Base-by-base conservation (phyloP, 306 rosid genomes). In the Vigna nakashimae region DNA sequence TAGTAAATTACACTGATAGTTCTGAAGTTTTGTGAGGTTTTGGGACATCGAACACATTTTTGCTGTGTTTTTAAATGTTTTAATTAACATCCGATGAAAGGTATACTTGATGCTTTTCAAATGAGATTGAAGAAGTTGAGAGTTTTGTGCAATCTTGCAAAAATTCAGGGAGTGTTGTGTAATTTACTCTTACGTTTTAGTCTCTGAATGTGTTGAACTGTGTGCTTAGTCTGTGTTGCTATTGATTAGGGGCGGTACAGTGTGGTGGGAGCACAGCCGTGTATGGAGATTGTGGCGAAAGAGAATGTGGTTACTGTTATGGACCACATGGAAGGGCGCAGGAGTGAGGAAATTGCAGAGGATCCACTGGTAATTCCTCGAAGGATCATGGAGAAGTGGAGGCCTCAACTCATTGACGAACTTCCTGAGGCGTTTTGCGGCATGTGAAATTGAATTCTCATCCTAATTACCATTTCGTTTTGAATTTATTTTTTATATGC, bases 401-500 rank as follows among this genome's bases (percentile, higher is more conserved):
- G 55, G 56, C 99, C 98, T 22, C 98, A 92, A 71, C 92, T 89
- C 73, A 60, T 90, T 15, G 98, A 92, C 74, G 96, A 86, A 77
- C 98, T 95, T 76, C 98, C 98, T 0, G 97, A 95, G 66, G 98
- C 98, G 43, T 95, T 95, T 86, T 91, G 97, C 82, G 98, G 98
- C 91, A 84, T 70, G 75, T 82, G 6, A 72, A 48, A 62, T 75
- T 2, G 52, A 69, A 38, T 48, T 4, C 67, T 62, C 15, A 13
- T 62, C 32, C 12, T 38, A 36, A 20, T 53, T 51, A 11, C 46
- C 46, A 42, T 42, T 42, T 42, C 46, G 10, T 51, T 42, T 11
- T 12, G 22, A 51, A 2, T 51, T n/a, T n/a, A 16, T 6, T 51
- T 51, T 51, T 7, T n/a, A 16, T n/a, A 51, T 0, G n/a, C 10